Base-by-base conservation (phyloP, 805 yeast species). In the Metschnikowia orientalis region DNA sequence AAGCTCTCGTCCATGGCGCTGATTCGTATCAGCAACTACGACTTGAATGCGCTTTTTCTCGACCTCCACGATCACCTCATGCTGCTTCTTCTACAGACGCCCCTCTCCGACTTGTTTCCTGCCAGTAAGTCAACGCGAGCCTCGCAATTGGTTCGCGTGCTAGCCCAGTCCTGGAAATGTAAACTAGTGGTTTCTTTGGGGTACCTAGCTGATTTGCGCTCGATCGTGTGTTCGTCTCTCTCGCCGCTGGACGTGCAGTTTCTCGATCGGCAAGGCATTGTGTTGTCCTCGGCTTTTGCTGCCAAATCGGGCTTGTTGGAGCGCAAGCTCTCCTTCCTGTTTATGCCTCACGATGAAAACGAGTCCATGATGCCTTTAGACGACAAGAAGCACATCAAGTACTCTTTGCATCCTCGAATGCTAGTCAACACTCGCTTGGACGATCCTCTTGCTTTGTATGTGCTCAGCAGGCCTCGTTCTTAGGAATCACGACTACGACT, bases 11-110 rank as follows among this genome's bases (percentile, higher is more conserved):
- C 51, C 21, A 42, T 50, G 13, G 51, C 46, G 30, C 43, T 44
- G 42, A 38, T 54, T 20, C 45, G 54, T 12, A 46, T 54, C 22
- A 51, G 57, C 31, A 50, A 48, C 25, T 37, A 37, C 29, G 59
- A 54, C 32, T 33, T 51, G 32, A 44, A 41, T 13, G 33, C 40
- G 5, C 42, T 54, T 7, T 36, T 49, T 6, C 34, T 34, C 9
- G 54, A 50, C 12, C 36, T 53, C 18, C 35, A 36, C 13, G 16
- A 21, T 6, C 39, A 40, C 2, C 26, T 50, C 8, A 28, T 34
- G 8, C 23, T 35, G n/a, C 5, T 34, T 8, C 39, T 50, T 15
- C 30, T 41, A 7, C 33, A 32, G 8, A 34, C 29, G 3, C 37
- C 38, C 7, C 33, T 47, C 4, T 17, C 17, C 6, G 37, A 41